Base-by-base conservation (phyloP, 768 basidiomycete genomes). In the Guyanaporus albipodus region DNA sequence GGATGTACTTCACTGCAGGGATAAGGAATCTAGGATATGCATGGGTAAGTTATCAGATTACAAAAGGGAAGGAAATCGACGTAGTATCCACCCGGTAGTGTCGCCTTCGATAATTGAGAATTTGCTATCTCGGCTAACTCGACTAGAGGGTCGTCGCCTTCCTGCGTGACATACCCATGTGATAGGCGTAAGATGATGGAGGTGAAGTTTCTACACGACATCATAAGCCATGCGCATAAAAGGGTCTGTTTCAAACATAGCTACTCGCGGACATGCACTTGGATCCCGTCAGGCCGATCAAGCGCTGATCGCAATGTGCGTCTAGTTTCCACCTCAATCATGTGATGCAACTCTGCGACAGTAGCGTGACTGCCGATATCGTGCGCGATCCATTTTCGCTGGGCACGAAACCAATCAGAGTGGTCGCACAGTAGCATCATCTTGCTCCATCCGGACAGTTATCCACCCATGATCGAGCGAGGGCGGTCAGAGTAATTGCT, bases 161-260 rank as follows among this genome's bases (percentile, higher is more conserved):
- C 48, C 43, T 58, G 44, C 17, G 70, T 64, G 11, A 69, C 56
- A 43, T 73, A 70, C 2, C 74, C 74, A 45, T 74, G 75, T 0
- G 64, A 63, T 12, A 70, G 53, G 24, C 63, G 64, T 26, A 74
- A 61, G 4, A 67, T 61, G 14, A 70, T 52, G 3, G 68, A 51
- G 10, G 21, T 34, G 11, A 38, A 44, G 15, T 18, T 8, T 10
- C 42, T 44, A 39, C 8, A 4, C 8, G 5, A 10, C n/a, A 18
- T 7, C 15, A 14, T 42, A 4, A 24, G 18, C 12, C 19, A 8
- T 1, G 8, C 4, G 4, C 10, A 18, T 14, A 2, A 22, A 24
- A 14, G 15, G 7, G 10, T 2, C 4, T 6, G 9, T 18, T 4
- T 15, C 4, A 12, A 18, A 31, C 50, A 8, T 6, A 12, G 11